Conservation (phyloP, 768 basidiomycete species). For the Mrakia blollopis region DNA sequence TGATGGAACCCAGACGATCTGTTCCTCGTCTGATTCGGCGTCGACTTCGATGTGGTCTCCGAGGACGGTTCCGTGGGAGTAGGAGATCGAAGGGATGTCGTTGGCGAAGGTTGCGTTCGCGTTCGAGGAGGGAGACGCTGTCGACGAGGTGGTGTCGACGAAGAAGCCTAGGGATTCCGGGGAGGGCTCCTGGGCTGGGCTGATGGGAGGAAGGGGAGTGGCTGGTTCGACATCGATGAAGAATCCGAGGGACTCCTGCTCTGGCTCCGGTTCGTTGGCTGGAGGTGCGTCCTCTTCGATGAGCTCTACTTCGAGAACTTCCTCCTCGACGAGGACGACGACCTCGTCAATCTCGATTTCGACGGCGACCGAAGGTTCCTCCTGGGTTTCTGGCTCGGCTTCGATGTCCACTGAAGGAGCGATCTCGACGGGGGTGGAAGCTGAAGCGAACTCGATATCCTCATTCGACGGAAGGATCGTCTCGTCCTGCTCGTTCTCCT, state of each 20-base stretch:
- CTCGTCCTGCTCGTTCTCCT: background rate
- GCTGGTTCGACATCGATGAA: constrained; percentile 8
- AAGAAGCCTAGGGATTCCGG: constrained; percentile 9
- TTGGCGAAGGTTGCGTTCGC: background rate
- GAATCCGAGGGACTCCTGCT: constrained; percentile 9
- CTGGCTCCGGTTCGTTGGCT: background rate
- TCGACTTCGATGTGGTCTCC: constrained; percentile 14
- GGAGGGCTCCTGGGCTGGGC: background rate
- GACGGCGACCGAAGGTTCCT: background rate
- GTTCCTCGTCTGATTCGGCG: constrained; percentile 19
- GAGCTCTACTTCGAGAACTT: background rate
- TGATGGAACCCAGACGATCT: constrained; percentile 28
- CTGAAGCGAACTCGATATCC: background rate
- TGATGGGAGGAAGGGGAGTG: background rate
- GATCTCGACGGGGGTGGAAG: background rate
- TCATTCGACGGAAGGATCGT: constrained; percentile 5
- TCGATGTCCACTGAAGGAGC: background rate
- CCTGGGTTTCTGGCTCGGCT: background rate
- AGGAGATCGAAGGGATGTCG: constrained; percentile 8
- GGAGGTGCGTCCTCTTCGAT: background rate
- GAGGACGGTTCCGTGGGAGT: constrained; percentile 22
- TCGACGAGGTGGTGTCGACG: constrained; percentile 9
- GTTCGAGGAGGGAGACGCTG: background rate
- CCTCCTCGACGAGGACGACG: constrained; percentile 6
- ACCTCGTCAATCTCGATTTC: constrained; percentile 7